Conservation (phyloP, 257 asterid genomes). For the Salvia hispanica region DNA sequence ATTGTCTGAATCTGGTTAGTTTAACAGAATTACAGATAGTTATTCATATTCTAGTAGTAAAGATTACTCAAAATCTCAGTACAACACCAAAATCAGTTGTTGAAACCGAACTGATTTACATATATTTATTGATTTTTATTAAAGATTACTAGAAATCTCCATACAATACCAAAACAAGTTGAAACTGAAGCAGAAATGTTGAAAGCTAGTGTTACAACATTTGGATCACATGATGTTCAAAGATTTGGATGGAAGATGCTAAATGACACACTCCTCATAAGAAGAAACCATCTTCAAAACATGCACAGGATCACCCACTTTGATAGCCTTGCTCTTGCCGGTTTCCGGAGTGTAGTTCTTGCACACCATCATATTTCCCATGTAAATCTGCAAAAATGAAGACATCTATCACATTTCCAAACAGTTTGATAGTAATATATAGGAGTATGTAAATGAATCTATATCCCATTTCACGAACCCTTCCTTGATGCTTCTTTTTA, state of each 20-base stretch:
- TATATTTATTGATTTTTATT: no score
- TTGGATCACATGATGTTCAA: no score
- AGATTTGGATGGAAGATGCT: conserved; percentile 31
- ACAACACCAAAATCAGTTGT: no score
- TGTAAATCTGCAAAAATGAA: conserved; percentile 33
- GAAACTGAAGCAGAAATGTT: no score
- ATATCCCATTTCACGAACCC: conserved; percentile 29
- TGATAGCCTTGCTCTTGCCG: conserved; percentile 19
- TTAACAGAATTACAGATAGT: no score
- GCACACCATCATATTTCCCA: conserved; percentile 42
- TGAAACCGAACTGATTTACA: no score
- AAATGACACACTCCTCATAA: conserved; percentile 30
- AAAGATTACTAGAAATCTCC: no score
- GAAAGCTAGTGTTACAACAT: no score
- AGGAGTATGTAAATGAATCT: neutral
- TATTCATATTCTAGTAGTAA: no score
- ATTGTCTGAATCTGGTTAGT: neutral
- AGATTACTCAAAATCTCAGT: no score
- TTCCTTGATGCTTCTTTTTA: conserved; percentile 46
- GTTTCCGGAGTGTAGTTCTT: conserved; percentile 31
- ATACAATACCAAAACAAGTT: no score
- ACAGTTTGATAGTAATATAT: neutral
- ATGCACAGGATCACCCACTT: conserved; percentile 42
- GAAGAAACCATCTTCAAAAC: conserved; percentile 40
- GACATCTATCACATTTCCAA: neutral